These are phyloP conservation scores for Middelhovenomyces tepae DNA, from an alignment of 805 yeast species.

Conservation along the genomic window DNA sequence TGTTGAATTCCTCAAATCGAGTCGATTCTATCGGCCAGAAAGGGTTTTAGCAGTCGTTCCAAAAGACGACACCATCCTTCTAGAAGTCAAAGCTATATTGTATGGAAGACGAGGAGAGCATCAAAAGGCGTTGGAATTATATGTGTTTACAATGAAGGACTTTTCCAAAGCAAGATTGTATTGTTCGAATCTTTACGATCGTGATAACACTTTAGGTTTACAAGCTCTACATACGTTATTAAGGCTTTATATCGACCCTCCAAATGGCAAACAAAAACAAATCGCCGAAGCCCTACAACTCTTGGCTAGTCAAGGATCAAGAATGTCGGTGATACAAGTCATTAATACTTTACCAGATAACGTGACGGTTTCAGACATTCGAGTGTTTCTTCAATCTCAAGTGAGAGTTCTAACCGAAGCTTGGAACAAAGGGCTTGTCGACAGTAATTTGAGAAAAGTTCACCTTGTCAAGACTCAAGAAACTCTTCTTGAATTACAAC, in stretches of 20 bases:
- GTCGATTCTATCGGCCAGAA: slow-evolving; percentile 33
- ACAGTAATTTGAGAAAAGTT: slow-evolving; percentile 44
- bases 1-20: slow-evolving; percentile 28
- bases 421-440: slow-evolving; percentile 34
- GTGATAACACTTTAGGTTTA: slow-evolving; percentile 33
- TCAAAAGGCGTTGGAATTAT: slow-evolving; percentile 51
- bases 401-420: slow-evolving; percentile 34
- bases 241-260: slow-evolving; percentile 28
- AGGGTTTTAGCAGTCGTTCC: slow-evolving; percentile 26
- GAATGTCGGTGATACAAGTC: slow-evolving; percentile 38
- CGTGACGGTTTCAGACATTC: slow-evolving; percentile 37
- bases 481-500: slow-evolving; percentile 32
- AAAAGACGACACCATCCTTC: slow-evolving; percentile 11
- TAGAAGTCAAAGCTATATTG: slow-evolving; percentile 47
- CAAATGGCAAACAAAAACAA: slow-evolving; percentile 24
- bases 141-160: slow-evolving; percentile 49
- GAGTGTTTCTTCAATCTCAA: slow-evolving; percentile 37
- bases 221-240: slow-evolving; percentile 42
- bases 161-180: slow-evolving; percentile 51
- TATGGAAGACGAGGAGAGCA: slow-evolving; percentile 53
- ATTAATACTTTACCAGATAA: slow-evolving; percentile 44
- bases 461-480: slow-evolving; percentile 41
- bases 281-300: slow-evolving; percentile 32
- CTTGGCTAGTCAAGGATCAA: slow-evolving; percentile 37
- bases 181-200: slow-evolving; percentile 41